phyloP scores from a whole-genome alignment of 768 basidiomycete genomes.

The Ramaria rubella region DNA sequence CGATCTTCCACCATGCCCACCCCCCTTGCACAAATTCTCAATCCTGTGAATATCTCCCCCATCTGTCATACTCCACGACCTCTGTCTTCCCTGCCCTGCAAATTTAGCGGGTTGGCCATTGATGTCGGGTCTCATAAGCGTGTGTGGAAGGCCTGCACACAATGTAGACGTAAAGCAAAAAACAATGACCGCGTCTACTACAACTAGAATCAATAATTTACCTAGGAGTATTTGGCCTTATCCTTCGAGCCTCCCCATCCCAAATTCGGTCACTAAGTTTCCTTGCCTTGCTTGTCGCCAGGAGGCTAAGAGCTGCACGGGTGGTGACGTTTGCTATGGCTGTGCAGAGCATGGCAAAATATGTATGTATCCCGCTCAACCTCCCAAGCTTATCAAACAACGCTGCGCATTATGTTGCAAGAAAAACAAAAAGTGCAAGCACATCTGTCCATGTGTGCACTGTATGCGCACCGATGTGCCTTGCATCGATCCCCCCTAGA shows the following conservation, averaged over 20 bases:
- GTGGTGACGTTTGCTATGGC: slow-evolving; percentile 35
- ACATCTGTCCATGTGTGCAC: slow-evolving; percentile 48
- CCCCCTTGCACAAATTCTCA: not conserved
- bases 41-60: not conserved
- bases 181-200: not conserved
- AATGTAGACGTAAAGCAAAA: slow-evolving; percentile 27
- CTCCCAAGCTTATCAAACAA: slow-evolving; percentile 51
- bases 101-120: not conserved
- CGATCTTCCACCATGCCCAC: not conserved
- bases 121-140: not conserved
- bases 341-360: slow-evolving; percentile 49
- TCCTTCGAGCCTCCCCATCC: not conserved
- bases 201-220: not conserved
- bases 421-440: slow-evolving; percentile 54
- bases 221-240: not conserved
- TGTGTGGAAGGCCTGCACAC: not conserved
- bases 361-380: slow-evolving; percentile 48
- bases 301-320: slow-evolving; percentile 19
- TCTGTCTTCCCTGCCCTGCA: too few species aligned
- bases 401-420: slow-evolving; percentile 54
- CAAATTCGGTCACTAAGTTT: not conserved
- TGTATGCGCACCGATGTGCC: slow-evolving; percentile 42
- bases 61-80: not conserved
- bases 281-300: not conserved
- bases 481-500: slow-evolving; percentile 45